Percentiles rank a stretch among this genome's conserved stretches.
Conservation (phyloP, 2,329 filamentous ascomycete genomes). For the Colletotrichum higginsianum region DNA sequence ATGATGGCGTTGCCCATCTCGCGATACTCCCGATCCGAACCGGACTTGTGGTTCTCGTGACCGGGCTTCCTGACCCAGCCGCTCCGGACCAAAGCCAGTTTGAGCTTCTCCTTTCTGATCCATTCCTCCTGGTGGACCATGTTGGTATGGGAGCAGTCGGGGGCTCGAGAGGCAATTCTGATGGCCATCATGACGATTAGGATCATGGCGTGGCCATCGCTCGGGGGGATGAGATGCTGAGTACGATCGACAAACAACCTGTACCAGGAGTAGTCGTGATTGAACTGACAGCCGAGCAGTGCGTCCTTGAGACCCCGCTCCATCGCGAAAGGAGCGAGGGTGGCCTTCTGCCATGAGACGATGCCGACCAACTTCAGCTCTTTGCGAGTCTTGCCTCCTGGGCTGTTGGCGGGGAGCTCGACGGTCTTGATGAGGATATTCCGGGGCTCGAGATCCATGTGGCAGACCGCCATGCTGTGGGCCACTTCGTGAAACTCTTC, state of each 20-base stretch:
- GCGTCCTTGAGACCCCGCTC: conserved; percentile 19
- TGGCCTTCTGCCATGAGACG: conserved; percentile 11
- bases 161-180: background rate
- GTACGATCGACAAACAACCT: conserved; percentile 8
- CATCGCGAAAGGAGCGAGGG: conserved; percentile 12
- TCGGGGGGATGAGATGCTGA: background rate
- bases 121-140: background rate
- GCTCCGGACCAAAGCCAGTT: background rate
- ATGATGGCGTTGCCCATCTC: conserved; percentile 14
- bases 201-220: background rate
- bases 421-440: conserved; percentile 22
- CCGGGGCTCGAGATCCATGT: conserved; percentile 25
- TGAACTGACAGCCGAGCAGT: conserved; percentile 24
- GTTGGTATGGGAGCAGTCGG: background rate
- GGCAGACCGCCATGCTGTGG: conserved; percentile 1
- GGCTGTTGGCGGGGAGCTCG: background rate
- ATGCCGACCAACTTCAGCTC: conserved; percentile 12
- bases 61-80: conserved; percentile 2
- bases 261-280: conserved; percentile 14
- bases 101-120: conserved; percentile 1
- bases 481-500: background rate
- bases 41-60: conserved; percentile 2
- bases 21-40: conserved; percentile 5
- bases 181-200: background rate
- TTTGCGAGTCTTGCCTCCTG: background rate